Evolutionary conservation across 1,284 basidiomycete genomes (phyloP), one percentile per base, ranked within the genome.

Genomic region (Fistulina hepatica): DNA sequence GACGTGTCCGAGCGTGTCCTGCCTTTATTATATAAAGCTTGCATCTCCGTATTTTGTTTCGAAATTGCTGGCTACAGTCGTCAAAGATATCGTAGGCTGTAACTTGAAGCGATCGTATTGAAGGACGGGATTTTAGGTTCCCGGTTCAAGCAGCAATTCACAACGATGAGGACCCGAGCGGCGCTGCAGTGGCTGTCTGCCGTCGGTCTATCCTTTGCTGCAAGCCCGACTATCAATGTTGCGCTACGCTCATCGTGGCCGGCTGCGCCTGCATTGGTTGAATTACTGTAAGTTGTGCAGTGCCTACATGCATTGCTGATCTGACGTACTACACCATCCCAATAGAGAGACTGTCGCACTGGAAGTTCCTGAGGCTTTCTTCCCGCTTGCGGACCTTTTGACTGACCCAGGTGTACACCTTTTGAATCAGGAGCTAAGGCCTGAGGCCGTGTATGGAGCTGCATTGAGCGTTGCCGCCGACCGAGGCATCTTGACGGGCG

Each of bases 171-270:
- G n/a, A n/a, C n/a, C n/a, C n/a, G n/a, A n/a, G n/a, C n/a, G n/a
- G n/a, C n/a, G n/a, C n/a, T n/a, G n/a, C n/a, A n/a, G n/a, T n/a
- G n/a, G n/a, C 30, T 28, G 22, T 28, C 26, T 8, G 15, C 16
- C 33, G 24, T 19, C 22, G 31, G 10, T 12, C 31, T 35, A 2
- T 39, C 26, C 4, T 33, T 25, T 21, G 53, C 55, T 36, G 54
- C 61, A 15, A 73, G 74, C 26, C 82, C 85, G 10, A 78, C 82
- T 2, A 78, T 94, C 11, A 77, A 77, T 40, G 79, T 93, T 16
- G 71, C 76, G 24, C 64, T 95, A 20, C 71, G 75, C 44, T 81
- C 90, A 2, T 82, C 83, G 36, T 95, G 91, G 86, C 58, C 72
- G 4, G 73, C 80, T 15, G 72, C 83, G 5, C 75, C 83, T 9